Conservation (phyloP, 441 rosid species). For the Geranium incanum region DNA sequence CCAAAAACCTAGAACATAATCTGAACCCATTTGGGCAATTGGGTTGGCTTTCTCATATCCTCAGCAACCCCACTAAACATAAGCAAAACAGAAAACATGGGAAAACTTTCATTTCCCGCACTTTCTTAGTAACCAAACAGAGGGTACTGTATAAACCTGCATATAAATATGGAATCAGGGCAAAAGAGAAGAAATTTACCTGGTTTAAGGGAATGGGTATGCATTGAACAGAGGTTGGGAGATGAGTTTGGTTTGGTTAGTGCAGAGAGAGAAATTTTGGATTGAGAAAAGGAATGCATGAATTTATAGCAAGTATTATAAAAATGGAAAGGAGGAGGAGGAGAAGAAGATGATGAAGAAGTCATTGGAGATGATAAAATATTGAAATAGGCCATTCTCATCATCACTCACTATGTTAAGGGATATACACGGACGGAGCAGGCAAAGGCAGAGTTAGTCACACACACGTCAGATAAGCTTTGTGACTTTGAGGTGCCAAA, state of each 20-base stretch:
- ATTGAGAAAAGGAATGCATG: neutral
- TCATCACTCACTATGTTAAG: neutral
- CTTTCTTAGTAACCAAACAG: neutral
- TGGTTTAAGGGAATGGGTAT: conserved; percentile 22
- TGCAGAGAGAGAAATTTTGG: neutral
- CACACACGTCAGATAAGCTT: neutral
- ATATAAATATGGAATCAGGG: neutral
- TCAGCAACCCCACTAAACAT: neutral
- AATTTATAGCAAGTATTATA: conserved; percentile 1
- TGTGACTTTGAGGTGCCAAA: neutral
- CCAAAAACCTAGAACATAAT: neutral
- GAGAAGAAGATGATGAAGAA: neutral
- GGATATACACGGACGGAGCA: too few relatives aligned
- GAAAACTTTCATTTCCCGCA: neutral
- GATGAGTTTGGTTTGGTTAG: conserved; percentile 24
- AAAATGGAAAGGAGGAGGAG: neutral
- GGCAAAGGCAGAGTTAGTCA: too few relatives aligned
- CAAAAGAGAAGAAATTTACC: conserved; percentile 28
- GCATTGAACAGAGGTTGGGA: conserved; percentile 26
- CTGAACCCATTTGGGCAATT: neutral
- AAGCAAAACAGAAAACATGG: neutral
- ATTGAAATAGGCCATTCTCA: neutral
- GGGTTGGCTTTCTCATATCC: too few relatives aligned
- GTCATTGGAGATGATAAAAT: conserved; percentile 4
- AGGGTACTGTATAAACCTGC: neutral